phyloP scores from a whole-genome alignment of 768 basidiomycete species.

The Tricholoma saponaceum region DNA sequence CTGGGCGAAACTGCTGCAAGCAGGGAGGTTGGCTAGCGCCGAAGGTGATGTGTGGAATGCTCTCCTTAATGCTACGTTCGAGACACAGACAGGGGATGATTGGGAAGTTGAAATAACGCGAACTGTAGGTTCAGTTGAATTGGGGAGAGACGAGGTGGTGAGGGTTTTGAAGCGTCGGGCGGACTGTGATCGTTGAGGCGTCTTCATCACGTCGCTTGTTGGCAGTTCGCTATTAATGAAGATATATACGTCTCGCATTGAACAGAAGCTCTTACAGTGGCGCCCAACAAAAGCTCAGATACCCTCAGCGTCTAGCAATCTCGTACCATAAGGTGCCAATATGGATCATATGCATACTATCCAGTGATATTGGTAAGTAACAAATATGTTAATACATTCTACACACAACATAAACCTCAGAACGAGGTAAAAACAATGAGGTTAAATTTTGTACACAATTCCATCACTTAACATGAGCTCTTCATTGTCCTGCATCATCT shows the following conservation, averaged over 20 bases:
- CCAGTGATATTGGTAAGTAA: too few relatives aligned
- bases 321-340: too few relatives aligned
- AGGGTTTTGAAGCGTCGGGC: slow-evolving; percentile 47
- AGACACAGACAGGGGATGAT: slow-evolving; percentile 36
- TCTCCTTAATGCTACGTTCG: slow-evolving; percentile 47
- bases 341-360: too few relatives aligned
- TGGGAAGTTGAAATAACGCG: slow-evolving; percentile 57
- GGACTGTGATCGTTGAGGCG: slow-evolving; percentile 13
- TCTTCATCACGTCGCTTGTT: neutral
- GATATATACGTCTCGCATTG: too few relatives aligned
- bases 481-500: slow-evolving; percentile 72
- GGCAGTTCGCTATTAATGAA: neutral
- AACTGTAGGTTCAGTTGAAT: slow-evolving; percentile 54
- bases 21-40: slow-evolving; percentile 61
- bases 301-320: too few relatives aligned
- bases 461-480: slow-evolving; percentile 89
- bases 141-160: slow-evolving; percentile 58
- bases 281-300: too few relatives aligned
- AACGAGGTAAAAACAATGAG: too few relatives aligned
- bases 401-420: too few relatives aligned
- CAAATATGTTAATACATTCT: too few relatives aligned
- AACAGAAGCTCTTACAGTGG: too few relatives aligned
- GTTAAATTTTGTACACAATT: slow-evolving; percentile 78
- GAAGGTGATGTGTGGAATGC: slow-evolving; percentile 51
- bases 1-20: slow-evolving; percentile 71